These are phyloP conservation scores for Lycium ferocissimum DNA, from an alignment of 257 asterid species.

Conservation along the genomic window DNA sequence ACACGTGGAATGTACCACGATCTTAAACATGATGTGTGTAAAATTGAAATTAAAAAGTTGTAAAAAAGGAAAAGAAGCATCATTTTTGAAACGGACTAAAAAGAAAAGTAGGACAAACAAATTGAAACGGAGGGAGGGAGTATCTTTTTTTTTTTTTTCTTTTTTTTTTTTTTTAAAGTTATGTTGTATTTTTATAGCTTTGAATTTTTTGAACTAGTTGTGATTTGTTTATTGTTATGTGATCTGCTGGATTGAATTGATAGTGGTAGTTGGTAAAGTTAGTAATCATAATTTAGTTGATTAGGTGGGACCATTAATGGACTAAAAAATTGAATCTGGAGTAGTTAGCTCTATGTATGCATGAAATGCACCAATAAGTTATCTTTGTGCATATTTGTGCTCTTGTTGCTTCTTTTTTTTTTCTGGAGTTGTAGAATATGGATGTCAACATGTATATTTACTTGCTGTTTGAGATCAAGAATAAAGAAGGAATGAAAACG, in stretches of 20 bases:
- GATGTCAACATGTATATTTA: background rate
- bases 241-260: constrained; percentile 2
- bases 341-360: background rate
- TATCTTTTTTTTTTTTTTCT: too few species aligned
- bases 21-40: too few species aligned
- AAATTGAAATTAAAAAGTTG: too few species aligned
- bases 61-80: too few species aligned
- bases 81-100: too few species aligned
- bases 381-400: background rate
- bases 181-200: background rate
- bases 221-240: background rate
- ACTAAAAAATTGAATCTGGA: constrained; percentile 8
- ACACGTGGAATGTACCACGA: too few species aligned
- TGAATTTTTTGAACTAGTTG: background rate
- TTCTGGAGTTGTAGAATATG: background rate
- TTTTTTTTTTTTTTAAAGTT: background rate
- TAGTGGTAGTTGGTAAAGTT: background rate
- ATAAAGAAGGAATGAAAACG: background rate
- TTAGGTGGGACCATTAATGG: constrained; percentile 26
- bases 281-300: background rate
- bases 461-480: constrained; percentile 20
- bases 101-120: too few species aligned
- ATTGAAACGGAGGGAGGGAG: too few species aligned
- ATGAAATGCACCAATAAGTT: background rate
- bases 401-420: background rate